A percentile compares a stretch with the other conserved stretches of the same genome.
These are phyloP conservation scores for Daucus carota DNA, from an alignment of 129 eudicot species.

Conservation along the genomic window DH1_v3.0 NC_030386.2:26521001-26521500, in stretches of 20 bases:
- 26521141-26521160: not conserved
- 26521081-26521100: not conserved
- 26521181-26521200: no score
- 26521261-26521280: no score
- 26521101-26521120: not conserved
- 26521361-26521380: not conserved
- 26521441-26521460: not conserved
- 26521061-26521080: not conserved
- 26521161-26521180: not conserved
- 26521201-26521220: no score
- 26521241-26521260: no score
- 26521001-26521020: not conserved
- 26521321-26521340: no score
- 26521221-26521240: no score
- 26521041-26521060: not conserved
- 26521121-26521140: not conserved
- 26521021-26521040: not conserved
- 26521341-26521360: not conserved
- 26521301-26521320: no score
- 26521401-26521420: not conserved
- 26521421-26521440: not conserved
- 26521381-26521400: not conserved
- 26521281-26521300: no score
- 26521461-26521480: no score
- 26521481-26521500: no score